Percentiles rank a stretch among this genome's conserved stretches.
Conservation (phyloP, 495 filamentous ascomycete genomes). For the Letharia columbiana region DNA sequence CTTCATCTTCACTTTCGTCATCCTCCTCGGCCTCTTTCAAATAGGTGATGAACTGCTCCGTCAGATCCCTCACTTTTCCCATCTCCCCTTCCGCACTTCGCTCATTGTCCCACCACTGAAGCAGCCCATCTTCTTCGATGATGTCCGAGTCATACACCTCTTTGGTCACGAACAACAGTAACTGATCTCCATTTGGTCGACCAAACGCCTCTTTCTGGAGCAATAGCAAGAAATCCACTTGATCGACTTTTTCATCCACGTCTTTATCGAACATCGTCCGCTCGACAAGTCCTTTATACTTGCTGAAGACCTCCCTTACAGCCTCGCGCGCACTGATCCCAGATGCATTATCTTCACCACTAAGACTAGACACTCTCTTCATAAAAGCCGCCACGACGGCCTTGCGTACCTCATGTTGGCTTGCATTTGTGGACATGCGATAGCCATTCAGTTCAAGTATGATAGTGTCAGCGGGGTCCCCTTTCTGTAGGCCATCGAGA, state of each 20-base stretch:
- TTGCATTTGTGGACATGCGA: constrained; percentile 80
- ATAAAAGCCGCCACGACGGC: constrained; percentile 80
- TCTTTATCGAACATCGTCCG: constrained; percentile 51
- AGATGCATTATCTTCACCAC: constrained; percentile 42
- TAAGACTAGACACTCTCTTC: constrained; percentile 66
- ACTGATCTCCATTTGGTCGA: constrained; percentile 49
- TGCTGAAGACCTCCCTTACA: constrained; percentile 50
- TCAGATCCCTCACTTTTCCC: constrained; percentile 59
- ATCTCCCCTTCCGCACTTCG: constrained; percentile 56
- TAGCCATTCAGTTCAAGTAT: constrained; percentile 85
- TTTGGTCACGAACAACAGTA: constrained; percentile 68
- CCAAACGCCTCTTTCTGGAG: constrained; percentile 69
- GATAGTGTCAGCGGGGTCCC: constrained; percentile 71
- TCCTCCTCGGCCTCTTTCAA: constrained; percentile 76
- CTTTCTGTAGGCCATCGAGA: constrained; percentile 67
- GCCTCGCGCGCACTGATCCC: constrained; percentile 52
- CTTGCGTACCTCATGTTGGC: constrained; percentile 75
- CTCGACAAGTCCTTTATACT: constrained; percentile 49
- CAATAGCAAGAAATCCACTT: constrained; percentile 75
- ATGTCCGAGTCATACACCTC: constrained; percentile 77
- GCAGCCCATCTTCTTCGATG: constrained; percentile 78
- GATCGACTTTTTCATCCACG: constrained; percentile 53
- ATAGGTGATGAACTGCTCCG: constrained; percentile 76
- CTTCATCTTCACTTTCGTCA: constrained; percentile 62
- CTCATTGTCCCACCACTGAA: constrained; percentile 79